Conservation (phyloP, 495 filamentous ascomycete genomes). For the Aspergillus egyptiacus region DNA sequence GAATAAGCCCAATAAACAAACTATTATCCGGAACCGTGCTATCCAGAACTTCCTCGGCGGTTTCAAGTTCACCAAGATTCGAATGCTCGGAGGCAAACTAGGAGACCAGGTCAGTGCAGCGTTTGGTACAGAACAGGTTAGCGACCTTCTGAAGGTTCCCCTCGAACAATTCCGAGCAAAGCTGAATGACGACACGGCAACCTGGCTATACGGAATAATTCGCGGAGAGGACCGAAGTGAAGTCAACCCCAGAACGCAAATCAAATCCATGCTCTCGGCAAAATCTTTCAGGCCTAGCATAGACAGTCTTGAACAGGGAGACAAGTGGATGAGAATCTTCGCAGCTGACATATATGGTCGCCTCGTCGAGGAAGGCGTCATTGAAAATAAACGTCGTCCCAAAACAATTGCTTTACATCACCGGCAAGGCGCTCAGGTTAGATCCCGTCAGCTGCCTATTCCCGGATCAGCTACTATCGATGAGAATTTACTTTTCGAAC, state of each 20-base stretch:
- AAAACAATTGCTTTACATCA: slow-evolving; percentile 80
- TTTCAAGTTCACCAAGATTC: slow-evolving; percentile 94
- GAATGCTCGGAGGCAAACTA: slow-evolving; percentile 93
- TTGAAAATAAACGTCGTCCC: slow-evolving; percentile 83
- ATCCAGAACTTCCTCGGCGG: slow-evolving; percentile 70
- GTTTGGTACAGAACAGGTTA: slow-evolving; percentile 76
- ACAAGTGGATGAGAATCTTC: slow-evolving; percentile 87
- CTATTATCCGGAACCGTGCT: slow-evolving; percentile 79
- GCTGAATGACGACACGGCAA: slow-evolving; percentile 78
- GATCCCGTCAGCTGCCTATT: slow-evolving; percentile 69
- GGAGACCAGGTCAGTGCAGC: slow-evolving; percentile 72
- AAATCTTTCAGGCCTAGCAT: slow-evolving; percentile 91
- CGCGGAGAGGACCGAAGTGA: slow-evolving; percentile 82
- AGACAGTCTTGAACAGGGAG: slow-evolving; percentile 70
- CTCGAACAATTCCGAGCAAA: slow-evolving; percentile 73
- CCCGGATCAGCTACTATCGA: slow-evolving; percentile 67
- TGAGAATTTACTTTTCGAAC: slow-evolving; percentile 65
- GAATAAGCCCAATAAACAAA: slow-evolving; percentile 93
- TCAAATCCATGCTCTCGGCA: slow-evolving; percentile 97
- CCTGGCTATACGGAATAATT: slow-evolving; percentile 82
- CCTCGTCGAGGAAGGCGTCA: slow-evolving; percentile 83
- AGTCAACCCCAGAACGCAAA: slow-evolving; percentile 85
- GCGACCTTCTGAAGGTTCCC: slow-evolving; percentile 65
- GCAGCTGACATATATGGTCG: slow-evolving; percentile 86
- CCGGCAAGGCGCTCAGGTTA: slow-evolving; percentile 61